Percentiles rank a stretch among this genome's conserved stretches.
These are phyloP conservation scores for Populus tomentosa DNA, from an alignment of 441 rosid genomes.

Conservation along the genomic window DNA sequence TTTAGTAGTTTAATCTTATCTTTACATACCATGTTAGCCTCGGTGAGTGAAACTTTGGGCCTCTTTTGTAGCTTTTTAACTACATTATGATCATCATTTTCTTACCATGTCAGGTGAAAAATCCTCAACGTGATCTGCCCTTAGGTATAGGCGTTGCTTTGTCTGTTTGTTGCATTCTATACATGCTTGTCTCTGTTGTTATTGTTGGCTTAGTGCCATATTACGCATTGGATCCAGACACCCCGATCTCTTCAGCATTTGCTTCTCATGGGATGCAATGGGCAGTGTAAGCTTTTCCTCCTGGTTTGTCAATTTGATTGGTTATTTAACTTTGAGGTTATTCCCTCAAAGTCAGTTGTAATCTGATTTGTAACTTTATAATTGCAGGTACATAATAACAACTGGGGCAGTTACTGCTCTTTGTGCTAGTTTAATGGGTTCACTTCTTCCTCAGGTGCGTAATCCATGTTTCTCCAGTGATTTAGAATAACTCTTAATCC, in stretches of 20 bases:
- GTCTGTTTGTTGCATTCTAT: slow-evolving; percentile 64
- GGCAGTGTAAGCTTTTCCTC: slow-evolving; percentile 69
- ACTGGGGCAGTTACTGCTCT: slow-evolving; percentile 85
- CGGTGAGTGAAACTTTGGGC: not conserved
- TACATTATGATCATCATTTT: not conserved
- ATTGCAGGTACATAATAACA: slow-evolving; percentile 57
- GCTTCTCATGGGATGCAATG: slow-evolving; percentile 86
- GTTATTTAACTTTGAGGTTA: not conserved
- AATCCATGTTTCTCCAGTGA: slow-evolving; percentile 1
- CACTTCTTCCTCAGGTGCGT: slow-evolving; percentile 73
- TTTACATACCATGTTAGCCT: not conserved
- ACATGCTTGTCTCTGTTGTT: slow-evolving; percentile 83
- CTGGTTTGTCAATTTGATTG: not conserved
- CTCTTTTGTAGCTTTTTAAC: not conserved
- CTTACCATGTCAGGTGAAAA: slow-evolving; percentile 50
- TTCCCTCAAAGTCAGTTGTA: not conserved
- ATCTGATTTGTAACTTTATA: not conserved
- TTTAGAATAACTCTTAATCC: not conserved
- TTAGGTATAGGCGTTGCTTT: slow-evolving; percentile 75
- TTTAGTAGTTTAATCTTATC: not conserved
- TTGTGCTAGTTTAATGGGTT: slow-evolving; percentile 79
- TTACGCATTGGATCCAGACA: slow-evolving; percentile 73
- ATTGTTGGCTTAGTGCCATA: slow-evolving; percentile 87
- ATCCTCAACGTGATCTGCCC: slow-evolving; percentile 81
- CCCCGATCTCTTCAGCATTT: slow-evolving; percentile 90